Percentiles rank a stretch among this genome's conserved stretches.
phyloP scores from a whole-genome alignment of 345 rosid genomes.

The Zanthoxylum bungeanum region DNA sequence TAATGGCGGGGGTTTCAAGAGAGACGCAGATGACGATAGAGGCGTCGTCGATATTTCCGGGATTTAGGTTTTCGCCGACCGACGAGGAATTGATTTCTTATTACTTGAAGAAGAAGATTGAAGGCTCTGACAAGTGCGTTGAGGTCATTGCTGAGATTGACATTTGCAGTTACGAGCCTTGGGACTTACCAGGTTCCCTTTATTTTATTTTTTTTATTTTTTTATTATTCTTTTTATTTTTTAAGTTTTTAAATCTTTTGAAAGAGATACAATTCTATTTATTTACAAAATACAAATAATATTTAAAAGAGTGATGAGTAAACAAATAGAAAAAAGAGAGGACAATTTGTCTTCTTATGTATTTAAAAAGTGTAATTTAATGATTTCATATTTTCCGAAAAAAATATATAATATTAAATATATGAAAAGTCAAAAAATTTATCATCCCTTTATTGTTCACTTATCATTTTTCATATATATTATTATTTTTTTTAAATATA shows the following conservation, averaged over 20 bases:
- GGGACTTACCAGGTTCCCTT: slow-evolving; percentile 81
- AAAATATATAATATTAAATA: no score
- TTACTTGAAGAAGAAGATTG: slow-evolving; percentile 74
- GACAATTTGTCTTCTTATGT: no score
- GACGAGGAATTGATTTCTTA: slow-evolving; percentile 74
- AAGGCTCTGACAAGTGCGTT: slow-evolving; percentile 61
- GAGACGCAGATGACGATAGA: slow-evolving; percentile 66
- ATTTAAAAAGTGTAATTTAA: no score
- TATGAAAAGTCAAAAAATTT: no score
- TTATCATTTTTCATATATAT: no score
- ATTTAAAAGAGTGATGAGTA: no score
- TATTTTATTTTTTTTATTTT: not conserved
- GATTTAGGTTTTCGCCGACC: slow-evolving; percentile 82
- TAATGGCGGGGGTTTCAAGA: slow-evolving; percentile 26
- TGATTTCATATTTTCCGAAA: no score
- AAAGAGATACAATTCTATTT: not conserved
- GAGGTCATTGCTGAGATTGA: slow-evolving; percentile 75
- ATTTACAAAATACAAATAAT: no score
- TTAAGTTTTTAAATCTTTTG: not conserved
- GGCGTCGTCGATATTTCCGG: slow-evolving; percentile 71
- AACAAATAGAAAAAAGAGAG: no score
- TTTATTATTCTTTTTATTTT: not conserved
- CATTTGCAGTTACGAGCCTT: slow-evolving; percentile 72
- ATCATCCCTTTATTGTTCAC: no score
- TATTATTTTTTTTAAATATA: no score